Percentiles rank a stretch among this genome's conserved stretches.
Conservation (phyloP, 768 basidiomycete species). For the Amylocystis lapponica region DNA sequence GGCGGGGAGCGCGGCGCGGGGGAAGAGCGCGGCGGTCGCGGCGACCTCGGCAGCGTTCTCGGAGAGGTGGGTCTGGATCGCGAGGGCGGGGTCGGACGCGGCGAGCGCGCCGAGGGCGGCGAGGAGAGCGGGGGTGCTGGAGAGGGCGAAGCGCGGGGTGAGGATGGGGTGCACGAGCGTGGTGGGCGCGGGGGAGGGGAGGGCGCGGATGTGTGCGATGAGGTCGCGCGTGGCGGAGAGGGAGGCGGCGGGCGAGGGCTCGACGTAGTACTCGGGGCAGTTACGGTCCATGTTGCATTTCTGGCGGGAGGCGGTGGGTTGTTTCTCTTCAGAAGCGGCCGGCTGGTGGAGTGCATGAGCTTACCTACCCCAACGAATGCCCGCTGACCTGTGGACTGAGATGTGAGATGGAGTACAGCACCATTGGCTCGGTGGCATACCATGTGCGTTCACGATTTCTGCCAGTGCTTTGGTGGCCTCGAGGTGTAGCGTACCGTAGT, state of each 20-base stretch:
- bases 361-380: constrained; percentile 77
- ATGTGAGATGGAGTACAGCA: not conserved
- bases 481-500: constrained; percentile 79
- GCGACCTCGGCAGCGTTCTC: constrained; percentile 76
- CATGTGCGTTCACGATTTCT: constrained; percentile 58
- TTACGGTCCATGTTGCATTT: constrained; percentile 91
- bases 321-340: not conserved
- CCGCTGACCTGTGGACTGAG: constrained; percentile 56
- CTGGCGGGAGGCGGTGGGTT: constrained; percentile 27
- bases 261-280: constrained; percentile 61
- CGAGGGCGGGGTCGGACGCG: constrained; percentile 48
- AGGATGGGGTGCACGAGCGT: constrained; percentile 79
- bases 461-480: constrained; percentile 80
- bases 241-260: constrained; percentile 55
- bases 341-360: not conserved
- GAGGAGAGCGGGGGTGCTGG: constrained; percentile 73
- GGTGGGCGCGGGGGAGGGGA: constrained; percentile 29
- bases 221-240: constrained; percentile 56
- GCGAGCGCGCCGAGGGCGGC: constrained; percentile 56
- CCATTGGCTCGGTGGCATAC: constrained; percentile 28
- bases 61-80: constrained; percentile 89
- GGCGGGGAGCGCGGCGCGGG: constrained; percentile 21
- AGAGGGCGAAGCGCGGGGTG: constrained; percentile 95
- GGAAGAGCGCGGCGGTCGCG: constrained; percentile 63
- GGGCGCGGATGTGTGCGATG: constrained; percentile 60